These are phyloP conservation scores for Boletus coffeatus DNA, from an alignment of 1,284 basidiomycete genomes.

Conservation along the genomic window DNA sequence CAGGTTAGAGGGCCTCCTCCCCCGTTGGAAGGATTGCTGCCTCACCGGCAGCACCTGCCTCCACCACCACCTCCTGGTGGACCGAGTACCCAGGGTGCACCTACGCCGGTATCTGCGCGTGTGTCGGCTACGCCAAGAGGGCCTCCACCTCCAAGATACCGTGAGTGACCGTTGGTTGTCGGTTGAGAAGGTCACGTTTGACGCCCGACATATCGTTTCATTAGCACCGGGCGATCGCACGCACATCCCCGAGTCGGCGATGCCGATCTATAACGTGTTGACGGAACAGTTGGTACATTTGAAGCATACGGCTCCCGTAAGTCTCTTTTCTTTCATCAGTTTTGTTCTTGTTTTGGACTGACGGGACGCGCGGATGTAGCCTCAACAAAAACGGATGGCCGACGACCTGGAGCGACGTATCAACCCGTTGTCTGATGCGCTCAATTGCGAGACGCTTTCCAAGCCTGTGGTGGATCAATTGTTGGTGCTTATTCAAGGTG, in stretches of 20 bases:
- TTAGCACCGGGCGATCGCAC: conserved; percentile 85
- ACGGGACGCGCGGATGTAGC: conserved; percentile 33
- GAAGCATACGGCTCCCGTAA: conserved; percentile 68
- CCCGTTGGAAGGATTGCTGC: conserved; percentile 19
- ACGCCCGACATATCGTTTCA: not conserved
- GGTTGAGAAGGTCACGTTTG: not conserved
- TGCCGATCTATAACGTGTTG: conserved; percentile 67
- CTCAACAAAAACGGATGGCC: conserved; percentile 78
- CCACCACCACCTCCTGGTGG: conserved; percentile 38
- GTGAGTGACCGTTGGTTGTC: conserved; percentile 45
- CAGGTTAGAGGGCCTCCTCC: conserved; percentile 21
- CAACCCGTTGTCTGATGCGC: conserved; percentile 82
- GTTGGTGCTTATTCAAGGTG: conserved; percentile 63
- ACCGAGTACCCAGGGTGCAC: conserved; percentile 27
- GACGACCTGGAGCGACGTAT: conserved; percentile 89
- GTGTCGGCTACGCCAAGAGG: conserved; percentile 26
- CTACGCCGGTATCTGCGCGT: conserved; percentile 30
- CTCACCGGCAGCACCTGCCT: conserved; percentile 18
- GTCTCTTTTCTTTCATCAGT: conserved; percentile 27
- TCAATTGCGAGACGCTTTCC: conserved; percentile 91
- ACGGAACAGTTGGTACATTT: conserved; percentile 56
- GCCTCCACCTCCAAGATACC: conserved; percentile 75
- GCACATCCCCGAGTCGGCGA: conserved; percentile 76
- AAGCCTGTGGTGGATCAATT: conserved; percentile 65
- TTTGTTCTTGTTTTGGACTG: not conserved